These are phyloP conservation scores for Aurifilum marmelostoma DNA, from an alignment of 2,329 filamentous ascomycete genomes.

Conservation along the genomic window DNA sequence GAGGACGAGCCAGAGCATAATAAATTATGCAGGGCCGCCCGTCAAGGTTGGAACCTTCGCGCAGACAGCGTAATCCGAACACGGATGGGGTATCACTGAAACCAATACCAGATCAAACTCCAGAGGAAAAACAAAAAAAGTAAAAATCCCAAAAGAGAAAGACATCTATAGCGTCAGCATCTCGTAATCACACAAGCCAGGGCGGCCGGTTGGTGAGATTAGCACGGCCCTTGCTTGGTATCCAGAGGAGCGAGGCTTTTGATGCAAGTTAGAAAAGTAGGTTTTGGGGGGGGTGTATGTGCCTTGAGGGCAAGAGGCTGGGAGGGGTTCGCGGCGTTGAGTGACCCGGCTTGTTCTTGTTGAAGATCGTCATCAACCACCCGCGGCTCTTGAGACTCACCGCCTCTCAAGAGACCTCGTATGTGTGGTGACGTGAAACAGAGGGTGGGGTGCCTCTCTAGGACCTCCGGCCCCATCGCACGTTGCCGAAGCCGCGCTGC, in stretches of 20 bases:
- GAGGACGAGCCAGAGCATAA: slow-evolving; percentile 22
- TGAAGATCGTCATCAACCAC: slow-evolving; percentile 12
- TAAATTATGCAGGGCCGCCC: slow-evolving; percentile 33
- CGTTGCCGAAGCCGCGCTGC: slow-evolving; percentile 60
- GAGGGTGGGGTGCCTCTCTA: slow-evolving; percentile 11
- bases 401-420: slow-evolving; percentile 23
- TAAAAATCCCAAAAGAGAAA: slow-evolving; percentile 31
- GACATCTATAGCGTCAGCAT: background rate
- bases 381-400: background rate
- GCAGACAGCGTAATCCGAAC: slow-evolving; percentile 55
- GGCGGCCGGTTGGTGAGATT: background rate
- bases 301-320: background rate
- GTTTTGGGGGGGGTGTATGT: background rate
- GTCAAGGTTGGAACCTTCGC: slow-evolving; percentile 32
- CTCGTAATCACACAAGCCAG: background rate
- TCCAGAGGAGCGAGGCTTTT: background rate
- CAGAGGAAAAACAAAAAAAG: slow-evolving; percentile 31
- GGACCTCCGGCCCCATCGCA: slow-evolving; percentile 37
- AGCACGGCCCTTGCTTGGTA: background rate
- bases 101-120: slow-evolving; percentile 33
- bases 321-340: slow-evolving; percentile 4
- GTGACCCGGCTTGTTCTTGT: slow-evolving; percentile 25
- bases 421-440: background rate
- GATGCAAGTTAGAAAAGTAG: slow-evolving; percentile 1
- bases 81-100: slow-evolving; percentile 59